These are phyloP conservation scores for Nothophoma quercina DNA, from an alignment of 2,329 filamentous ascomycete genomes.

Conservation along the genomic window DNA sequence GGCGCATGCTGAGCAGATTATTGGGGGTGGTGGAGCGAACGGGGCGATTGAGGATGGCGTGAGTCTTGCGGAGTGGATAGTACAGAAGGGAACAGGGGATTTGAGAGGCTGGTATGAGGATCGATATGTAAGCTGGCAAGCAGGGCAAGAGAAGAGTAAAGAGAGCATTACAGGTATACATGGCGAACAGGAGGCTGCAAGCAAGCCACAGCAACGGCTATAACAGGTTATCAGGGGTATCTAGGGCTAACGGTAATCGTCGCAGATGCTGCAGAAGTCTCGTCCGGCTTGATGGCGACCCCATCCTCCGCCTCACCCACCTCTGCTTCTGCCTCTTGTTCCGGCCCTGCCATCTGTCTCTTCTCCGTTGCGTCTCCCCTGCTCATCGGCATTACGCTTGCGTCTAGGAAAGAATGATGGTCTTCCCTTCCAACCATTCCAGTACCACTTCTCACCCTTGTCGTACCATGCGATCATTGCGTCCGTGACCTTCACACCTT, in stretches of 20 bases:
- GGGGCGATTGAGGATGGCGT: constrained; percentile 50
- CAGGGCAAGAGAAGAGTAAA: constrained; percentile 6
- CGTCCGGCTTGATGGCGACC: no score
- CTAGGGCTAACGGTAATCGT: neutral
- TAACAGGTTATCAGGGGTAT: neutral
- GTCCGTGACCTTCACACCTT: constrained; percentile 20
- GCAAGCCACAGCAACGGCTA: neutral
- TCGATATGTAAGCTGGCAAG: constrained; percentile 7
- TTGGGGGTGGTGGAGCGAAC: constrained; percentile 53
- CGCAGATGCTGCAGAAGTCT: neutral
- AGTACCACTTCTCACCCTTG: constrained; percentile 22
- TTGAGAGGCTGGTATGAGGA: constrained; percentile 6
- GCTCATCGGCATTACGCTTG: neutral
- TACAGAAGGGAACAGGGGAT: constrained; percentile 5
- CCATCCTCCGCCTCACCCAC: neutral
- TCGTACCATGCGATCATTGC: constrained; percentile 25
- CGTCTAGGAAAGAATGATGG: constrained; percentile 29
- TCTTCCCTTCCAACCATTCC: constrained; percentile 20
- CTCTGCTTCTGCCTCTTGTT: neutral
- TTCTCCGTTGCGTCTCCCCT: neutral
- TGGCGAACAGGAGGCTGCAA: neutral
- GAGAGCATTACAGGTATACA: constrained; percentile 11
- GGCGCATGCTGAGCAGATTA: constrained; percentile 50
- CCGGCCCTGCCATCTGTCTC: neutral
- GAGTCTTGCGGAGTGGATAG: constrained; percentile 36